Base-by-base conservation (phyloP, 257 asterid species). In the Coffea eugenioides region DNA sequence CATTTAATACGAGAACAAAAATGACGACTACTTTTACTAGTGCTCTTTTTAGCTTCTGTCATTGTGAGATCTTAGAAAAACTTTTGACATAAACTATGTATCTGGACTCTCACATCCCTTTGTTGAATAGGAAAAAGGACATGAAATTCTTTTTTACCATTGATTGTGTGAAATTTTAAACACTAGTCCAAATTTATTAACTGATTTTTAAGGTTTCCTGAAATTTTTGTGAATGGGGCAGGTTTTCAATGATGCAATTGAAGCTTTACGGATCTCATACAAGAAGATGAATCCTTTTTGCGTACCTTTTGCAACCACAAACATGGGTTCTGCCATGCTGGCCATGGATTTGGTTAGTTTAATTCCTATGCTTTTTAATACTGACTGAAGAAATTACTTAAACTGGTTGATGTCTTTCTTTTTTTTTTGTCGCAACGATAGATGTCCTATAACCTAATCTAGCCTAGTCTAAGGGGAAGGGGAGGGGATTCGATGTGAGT, bases 271-370 rank as follows among this genome's bases (percentile, higher is more conserved):
- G 83, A 80, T 94, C 82, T 96, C 97, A 27, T 90, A 90, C 80
- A 90, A 86, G 87, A 94, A 91, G 91, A 91, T 94, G 98, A 96
- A 94, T 87, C 97, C 98, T 82, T 96, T 95, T 80, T 93, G 97
- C 87, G 99, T 95, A 66, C 99, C 99, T 77, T 95, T 93, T 86
- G 97, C 99, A 39, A 95, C 99, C 43, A 93, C 99, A 56, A 95
- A 95, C 84, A 95, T 95, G 99, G 99, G 99, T 6, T 95, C 99
- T 79, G 99, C 99, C 73, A 90, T 95, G 80, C 95, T 95, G 70
- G 99, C 99, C 82, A 95, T 93, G 97, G 99, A 95, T 88, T 88
- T 95, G 95, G 97, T 92, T 72, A 80, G 62, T 67, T 15, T 80
- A 74, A 21, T 61, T 75, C 52, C 23, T 43, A 18, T 77, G 61